Evolutionary conservation across 192 early-diverging fungal genomes (phyloP).

Genomic region (Cetraspora pellucida): DNA sequence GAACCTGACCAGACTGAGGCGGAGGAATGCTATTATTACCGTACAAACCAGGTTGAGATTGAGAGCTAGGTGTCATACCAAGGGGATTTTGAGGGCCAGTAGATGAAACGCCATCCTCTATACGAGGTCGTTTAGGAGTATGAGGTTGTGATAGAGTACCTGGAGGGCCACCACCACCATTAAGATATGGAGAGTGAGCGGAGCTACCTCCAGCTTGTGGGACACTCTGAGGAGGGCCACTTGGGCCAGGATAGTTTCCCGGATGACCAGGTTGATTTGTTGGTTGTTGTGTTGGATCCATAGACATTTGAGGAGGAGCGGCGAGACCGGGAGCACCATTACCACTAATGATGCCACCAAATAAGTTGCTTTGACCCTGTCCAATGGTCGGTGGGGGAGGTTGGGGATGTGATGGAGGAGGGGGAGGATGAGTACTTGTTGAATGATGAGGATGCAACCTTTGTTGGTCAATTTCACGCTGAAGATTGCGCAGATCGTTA

Average conservation of each 20-base stretch:
- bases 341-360: constrained; percentile 54
- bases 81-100: constrained; percentile 45
- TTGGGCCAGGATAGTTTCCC: constrained; percentile 40
- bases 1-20: constrained; percentile 33
- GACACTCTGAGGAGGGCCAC: constrained; percentile 42
- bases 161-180: constrained; percentile 40
- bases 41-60: constrained; percentile 49
- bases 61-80: constrained; percentile 51
- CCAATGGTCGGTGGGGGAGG: constrained; percentile 67
- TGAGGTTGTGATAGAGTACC: constrained; percentile 42
- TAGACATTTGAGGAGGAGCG: constrained; percentile 56
- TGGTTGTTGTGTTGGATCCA: constrained; percentile 47
- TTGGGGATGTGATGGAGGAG: constrained; percentile 55
- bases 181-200: constrained; percentile 49
- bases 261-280: constrained; percentile 36
- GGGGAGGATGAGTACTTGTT: constrained; percentile 52
- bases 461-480: constrained; percentile 80
- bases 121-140: constrained; percentile 41
- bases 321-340: constrained; percentile 51
- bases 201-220: constrained; percentile 42
- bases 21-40: constrained; percentile 41
- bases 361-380: constrained; percentile 61
- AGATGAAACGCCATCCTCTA: constrained; percentile 42
- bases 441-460: constrained; percentile 55
- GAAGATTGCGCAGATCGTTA: constrained; percentile 80